Conservation (phyloP, 2,329 filamentous ascomycete genomes). For the Aureobasidium sp. region DNA sequence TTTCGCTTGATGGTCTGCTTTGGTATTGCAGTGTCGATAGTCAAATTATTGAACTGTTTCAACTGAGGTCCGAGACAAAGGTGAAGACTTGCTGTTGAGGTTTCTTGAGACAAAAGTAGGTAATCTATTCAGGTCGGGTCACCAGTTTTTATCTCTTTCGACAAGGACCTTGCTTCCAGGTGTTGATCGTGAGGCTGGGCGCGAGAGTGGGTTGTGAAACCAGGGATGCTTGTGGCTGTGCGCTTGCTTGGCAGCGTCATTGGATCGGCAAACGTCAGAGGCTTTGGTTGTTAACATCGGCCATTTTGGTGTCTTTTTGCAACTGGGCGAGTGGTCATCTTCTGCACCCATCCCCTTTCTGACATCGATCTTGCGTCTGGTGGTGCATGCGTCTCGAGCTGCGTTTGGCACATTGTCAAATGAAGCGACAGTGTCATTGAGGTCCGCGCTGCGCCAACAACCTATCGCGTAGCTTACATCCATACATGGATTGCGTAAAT, state of each 20-base stretch:
- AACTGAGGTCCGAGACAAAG: not conserved
- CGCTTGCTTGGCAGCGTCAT: slow-evolving; percentile 1
- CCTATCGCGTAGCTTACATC: not conserved
- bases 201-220: not conserved
- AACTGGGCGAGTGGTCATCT: not conserved
- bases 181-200: slow-evolving; percentile 9
- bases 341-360: not conserved
- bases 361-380: not conserved
- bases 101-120: not conserved
- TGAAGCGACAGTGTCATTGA: not conserved
- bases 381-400: not conserved
- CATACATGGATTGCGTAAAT: not conserved
- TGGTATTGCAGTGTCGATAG: not conserved
- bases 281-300: slow-evolving; percentile 1
- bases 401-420: not conserved
- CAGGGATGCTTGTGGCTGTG: not conserved
- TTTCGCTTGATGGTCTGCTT: not conserved
- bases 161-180: not conserved
- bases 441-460: not conserved
- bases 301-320: not conserved
- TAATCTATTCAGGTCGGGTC: not conserved
- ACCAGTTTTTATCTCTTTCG: not conserved
- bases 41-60: not conserved
- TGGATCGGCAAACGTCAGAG: not conserved
- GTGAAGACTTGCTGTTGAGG: not conserved